These are phyloP conservation scores for Penicillium roqueforti DNA, from an alignment of 495 filamentous ascomycete species.

Conservation along the genomic window DNA sequence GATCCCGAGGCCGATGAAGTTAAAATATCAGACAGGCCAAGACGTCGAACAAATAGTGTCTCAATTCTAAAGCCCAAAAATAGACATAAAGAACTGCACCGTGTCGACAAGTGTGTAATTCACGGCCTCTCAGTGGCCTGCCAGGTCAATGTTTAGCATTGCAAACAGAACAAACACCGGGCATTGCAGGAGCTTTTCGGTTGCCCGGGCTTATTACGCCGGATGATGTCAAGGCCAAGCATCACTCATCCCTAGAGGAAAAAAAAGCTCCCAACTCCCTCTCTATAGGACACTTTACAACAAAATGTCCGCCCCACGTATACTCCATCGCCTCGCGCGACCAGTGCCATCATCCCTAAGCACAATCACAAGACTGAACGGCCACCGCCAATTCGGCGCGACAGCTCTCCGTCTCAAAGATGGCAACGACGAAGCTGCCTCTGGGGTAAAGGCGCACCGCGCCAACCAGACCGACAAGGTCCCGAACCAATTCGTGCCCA, in stretches of 20 bases:
- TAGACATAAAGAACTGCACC: background rate
- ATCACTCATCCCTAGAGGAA: constrained; percentile 8
- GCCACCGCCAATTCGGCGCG: constrained; percentile 36
- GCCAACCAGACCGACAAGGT: constrained; percentile 52
- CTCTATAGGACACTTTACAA: background rate
- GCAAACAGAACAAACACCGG: constrained; percentile 41
- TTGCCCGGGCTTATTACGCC: constrained; percentile 18
- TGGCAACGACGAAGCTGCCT: constrained; percentile 23
- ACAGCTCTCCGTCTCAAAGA: constrained; percentile 34
- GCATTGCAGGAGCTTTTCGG: constrained; percentile 23
- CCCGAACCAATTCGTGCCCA: constrained; percentile 58
- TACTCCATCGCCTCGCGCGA: constrained; percentile 31
- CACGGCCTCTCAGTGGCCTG: constrained; percentile 20
- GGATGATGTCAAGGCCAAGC: constrained; percentile 43
- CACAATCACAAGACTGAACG: constrained; percentile 21
- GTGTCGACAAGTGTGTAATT: constrained; percentile 13
- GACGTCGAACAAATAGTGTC: background rate
- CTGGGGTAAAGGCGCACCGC: constrained; percentile 46
- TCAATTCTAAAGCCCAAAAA: background rate
- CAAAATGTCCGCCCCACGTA: constrained; percentile 39
- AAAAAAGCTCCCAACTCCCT: constrained; percentile 1
- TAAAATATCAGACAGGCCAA: background rate
- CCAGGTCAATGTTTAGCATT: constrained; percentile 3
- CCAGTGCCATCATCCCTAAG: constrained; percentile 24
- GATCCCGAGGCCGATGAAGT: background rate